Percentiles rank a stretch among this genome's conserved stretches.
Evolutionary conservation across 352 stramenopile genomes (phyloP).

Genomic region (Peronospora tabacina): DNA sequence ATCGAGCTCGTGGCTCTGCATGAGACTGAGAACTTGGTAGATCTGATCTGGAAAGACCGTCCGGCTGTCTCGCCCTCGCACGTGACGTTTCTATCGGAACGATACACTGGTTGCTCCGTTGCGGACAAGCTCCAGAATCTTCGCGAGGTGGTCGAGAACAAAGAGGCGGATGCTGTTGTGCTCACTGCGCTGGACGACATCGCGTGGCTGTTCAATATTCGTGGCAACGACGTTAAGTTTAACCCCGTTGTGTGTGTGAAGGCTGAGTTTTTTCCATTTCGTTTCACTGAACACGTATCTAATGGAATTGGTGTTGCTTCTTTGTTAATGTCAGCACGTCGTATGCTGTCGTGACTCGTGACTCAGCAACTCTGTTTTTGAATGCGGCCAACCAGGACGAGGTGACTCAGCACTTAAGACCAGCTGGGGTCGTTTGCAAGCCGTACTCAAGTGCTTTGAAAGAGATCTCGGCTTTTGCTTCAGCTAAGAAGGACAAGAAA

Average conservation of each 20-base stretch:
- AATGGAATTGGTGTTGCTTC: background rate
- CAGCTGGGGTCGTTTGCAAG: constrained; percentile 55
- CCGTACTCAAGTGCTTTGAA: constrained; percentile 47
- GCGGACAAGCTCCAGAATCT: constrained; percentile 85
- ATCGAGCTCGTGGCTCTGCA: constrained; percentile 70
- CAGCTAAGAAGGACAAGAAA: constrained; percentile 44
- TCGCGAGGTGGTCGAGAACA: constrained; percentile 78
- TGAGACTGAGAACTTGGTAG: constrained; percentile 90
- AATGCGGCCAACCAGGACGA: constrained; percentile 69
- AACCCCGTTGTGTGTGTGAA: constrained; percentile 93
- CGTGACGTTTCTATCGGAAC: constrained; percentile 89
- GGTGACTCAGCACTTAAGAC: constrained; percentile 37
- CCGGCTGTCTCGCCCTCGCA: constrained; percentile 60
- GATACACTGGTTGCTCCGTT: constrained; percentile 90
- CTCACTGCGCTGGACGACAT: constrained; percentile 96
- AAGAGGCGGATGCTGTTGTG: constrained; percentile 89
- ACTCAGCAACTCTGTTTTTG: constrained; percentile 89
- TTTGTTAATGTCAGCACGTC: constrained; percentile 44
- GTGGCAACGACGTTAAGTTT: constrained; percentile 94
- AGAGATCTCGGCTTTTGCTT: constrained; percentile 40
- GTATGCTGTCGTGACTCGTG: constrained; percentile 90
- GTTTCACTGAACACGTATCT: constrained; percentile 1
- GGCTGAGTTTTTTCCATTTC: background rate
- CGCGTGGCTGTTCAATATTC: constrained; percentile 97
- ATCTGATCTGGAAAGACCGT: constrained; percentile 89